phyloP scores from a whole-genome alignment of 208 protist species.

The Acanthamoeba healyi region DNA sequence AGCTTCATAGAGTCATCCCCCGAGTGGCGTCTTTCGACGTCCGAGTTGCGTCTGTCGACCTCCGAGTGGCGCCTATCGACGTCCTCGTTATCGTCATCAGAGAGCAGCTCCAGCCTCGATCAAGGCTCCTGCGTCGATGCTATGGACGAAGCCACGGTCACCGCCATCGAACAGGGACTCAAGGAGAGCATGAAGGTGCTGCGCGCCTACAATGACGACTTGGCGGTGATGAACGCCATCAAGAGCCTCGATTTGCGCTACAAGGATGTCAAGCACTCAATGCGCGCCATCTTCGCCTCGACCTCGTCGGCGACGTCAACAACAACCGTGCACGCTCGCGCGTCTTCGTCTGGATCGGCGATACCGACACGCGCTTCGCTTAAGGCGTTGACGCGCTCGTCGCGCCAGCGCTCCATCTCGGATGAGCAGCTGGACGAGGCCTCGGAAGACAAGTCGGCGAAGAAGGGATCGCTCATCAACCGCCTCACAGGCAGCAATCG shows the following conservation, averaged over 20 bases:
- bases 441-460: not conserved
- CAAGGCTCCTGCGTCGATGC: not conserved
- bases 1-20: not conserved
- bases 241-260: not conserved
- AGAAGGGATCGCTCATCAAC: not conserved
- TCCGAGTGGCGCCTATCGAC: not conserved
- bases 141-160: not conserved
- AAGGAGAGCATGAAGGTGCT: slow-evolving; percentile 63
- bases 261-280: not conserved
- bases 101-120: not conserved
- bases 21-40: not conserved
- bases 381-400: not conserved
- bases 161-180: not conserved
- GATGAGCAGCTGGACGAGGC: not conserved
- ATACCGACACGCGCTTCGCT: too few species aligned
- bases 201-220: not conserved
- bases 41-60: not conserved
- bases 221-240: not conserved
- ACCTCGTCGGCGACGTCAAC: not conserved
- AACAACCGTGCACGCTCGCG: not conserved
- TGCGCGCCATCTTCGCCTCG: not conserved
- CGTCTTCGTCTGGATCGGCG: not conserved
- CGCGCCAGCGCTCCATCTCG: not conserved
- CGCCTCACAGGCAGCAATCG: not conserved
- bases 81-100: not conserved